Conservation (phyloP, 495 filamentous ascomycete genomes). For the Penicillium simplicissimum region DNA sequence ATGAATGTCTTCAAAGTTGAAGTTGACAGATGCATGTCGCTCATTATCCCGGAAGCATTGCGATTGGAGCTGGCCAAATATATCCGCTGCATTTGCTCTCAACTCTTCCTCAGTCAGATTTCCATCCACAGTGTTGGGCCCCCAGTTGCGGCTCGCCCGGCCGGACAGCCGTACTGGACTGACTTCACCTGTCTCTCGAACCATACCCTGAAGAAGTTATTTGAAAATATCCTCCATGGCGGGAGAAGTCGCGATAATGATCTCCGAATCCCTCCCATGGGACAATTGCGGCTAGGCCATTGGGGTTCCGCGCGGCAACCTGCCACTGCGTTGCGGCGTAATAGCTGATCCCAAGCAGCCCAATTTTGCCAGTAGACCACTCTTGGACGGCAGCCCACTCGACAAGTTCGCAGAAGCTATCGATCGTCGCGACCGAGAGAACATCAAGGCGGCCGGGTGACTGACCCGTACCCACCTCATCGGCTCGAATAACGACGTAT, state of each 20-base stretch:
- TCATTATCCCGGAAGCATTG: too few relatives aligned
- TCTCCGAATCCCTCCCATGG: slow-evolving; percentile 65
- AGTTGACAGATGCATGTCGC: slow-evolving; percentile 22
- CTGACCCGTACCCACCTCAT: slow-evolving; percentile 54
- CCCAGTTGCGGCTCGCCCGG: too few relatives aligned
- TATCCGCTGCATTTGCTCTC: too few relatives aligned
- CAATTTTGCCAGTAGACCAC: slow-evolving; percentile 59
- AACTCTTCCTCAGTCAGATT: too few relatives aligned
- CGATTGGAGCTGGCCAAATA: too few relatives aligned
- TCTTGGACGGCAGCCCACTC: slow-evolving; percentile 57
- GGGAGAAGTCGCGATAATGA: slow-evolving; percentile 60
- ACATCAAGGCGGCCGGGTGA: slow-evolving; percentile 51
- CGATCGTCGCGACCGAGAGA: slow-evolving; percentile 46
- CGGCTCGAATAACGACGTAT: slow-evolving; percentile 53
- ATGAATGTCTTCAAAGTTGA: slow-evolving; percentile 57
- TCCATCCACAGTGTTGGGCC: too few relatives aligned
- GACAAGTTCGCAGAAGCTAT: slow-evolving; percentile 51
- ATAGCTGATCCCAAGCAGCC: slow-evolving; percentile 58
- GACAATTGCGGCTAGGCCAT: slow-evolving; percentile 51
- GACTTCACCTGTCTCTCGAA: too few relatives aligned
- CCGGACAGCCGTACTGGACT: too few relatives aligned
- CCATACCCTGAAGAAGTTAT: too few relatives aligned
- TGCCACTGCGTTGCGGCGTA: slow-evolving; percentile 36
- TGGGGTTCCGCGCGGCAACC: slow-evolving; percentile 50
- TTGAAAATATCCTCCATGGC: slow-evolving; percentile 70